phyloP scores from a whole-genome alignment of 2,329 filamentous ascomycete species.

The Decorospora gaudefroyi region DNA sequence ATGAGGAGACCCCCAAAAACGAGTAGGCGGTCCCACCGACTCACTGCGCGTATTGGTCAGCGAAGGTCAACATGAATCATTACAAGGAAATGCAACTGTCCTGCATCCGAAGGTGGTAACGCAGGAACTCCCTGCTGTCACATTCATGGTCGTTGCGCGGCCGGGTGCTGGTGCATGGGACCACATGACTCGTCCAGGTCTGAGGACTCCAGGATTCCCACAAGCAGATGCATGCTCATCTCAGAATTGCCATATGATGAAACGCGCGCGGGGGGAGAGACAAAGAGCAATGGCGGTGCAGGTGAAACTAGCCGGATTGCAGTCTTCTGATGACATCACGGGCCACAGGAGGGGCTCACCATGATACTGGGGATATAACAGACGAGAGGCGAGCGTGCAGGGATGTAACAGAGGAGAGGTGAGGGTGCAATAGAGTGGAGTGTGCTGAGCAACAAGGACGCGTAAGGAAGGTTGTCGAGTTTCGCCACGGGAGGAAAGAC shows the following conservation, averaged over 20 bases:
- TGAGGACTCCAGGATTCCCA: conserved; percentile 11
- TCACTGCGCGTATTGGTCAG: conserved; percentile 66
- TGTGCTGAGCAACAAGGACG: conserved; percentile 12
- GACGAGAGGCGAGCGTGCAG: neutral
- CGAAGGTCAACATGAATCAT: conserved; percentile 29
- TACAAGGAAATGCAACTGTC: conserved; percentile 44
- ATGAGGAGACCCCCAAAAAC: conserved; percentile 66
- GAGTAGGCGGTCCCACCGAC: conserved; percentile 92
- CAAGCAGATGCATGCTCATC: conserved; percentile 20
- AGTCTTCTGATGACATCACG: conserved; percentile 37
- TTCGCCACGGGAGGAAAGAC: conserved; percentile 44
- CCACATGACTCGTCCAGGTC: conserved; percentile 35
- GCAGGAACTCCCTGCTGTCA: conserved; percentile 52
- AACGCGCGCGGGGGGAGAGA: conserved; percentile 13
- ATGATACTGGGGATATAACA: conserved; percentile 19
- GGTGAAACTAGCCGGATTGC: conserved; percentile 32
- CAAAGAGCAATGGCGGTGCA: conserved; percentile 26
- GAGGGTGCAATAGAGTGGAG: conserved; percentile 20
- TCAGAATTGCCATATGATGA: conserved; percentile 28
- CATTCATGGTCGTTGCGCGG: conserved; percentile 26
- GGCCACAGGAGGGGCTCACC: conserved; percentile 22
- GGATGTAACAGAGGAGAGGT: conserved; percentile 10
- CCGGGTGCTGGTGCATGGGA: conserved; percentile 31
- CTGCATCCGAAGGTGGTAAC: conserved; percentile 46
- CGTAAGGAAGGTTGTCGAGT: conserved; percentile 11